Evolutionary conservation across 2,329 filamentous ascomycete species (phyloP).

Genomic region (Zymoseptoria pseudotritici): DNA sequence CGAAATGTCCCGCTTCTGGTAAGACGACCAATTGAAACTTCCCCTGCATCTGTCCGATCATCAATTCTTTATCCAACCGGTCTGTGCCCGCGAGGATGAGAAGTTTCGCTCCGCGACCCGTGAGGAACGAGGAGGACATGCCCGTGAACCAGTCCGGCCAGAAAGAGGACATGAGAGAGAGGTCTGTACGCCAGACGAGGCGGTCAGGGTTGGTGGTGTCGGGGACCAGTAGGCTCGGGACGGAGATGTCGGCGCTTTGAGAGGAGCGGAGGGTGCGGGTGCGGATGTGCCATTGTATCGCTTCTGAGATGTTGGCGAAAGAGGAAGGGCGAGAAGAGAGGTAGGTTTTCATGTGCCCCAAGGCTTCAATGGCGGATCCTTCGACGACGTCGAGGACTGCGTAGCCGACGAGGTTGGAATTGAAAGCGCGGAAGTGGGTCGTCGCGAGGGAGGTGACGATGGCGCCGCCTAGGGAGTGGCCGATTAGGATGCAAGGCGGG

Average conservation of each 20-base stretch:
- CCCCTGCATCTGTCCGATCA: conserved; percentile 95
- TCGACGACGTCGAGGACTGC: conserved; percentile 93
- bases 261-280: conserved; percentile 79
- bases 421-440: conserved; percentile 47
- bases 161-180: conserved; percentile 75
- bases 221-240: conserved; percentile 66
- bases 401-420: conserved; percentile 67
- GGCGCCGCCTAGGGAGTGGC: conserved; percentile 87
- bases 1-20: conserved; percentile 90
- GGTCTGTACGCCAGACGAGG: conserved; percentile 81
- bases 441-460: conserved; percentile 74
- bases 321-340: conserved; percentile 70
- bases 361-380: conserved; percentile 85
- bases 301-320: conserved; percentile 70
- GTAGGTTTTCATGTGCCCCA: conserved; percentile 91
- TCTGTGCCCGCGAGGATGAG: conserved; percentile 83
- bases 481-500: conserved; percentile 73
- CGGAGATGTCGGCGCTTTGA: conserved; percentile 76
- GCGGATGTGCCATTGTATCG: conserved; percentile 89
- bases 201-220: conserved; percentile 22
- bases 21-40: conserved; percentile 96
- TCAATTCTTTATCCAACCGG: conserved; percentile 80
- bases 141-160: conserved; percentile 94
- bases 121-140: conserved; percentile 79
- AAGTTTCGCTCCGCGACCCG: conserved; percentile 73